phyloP scores from a whole-genome alignment of 1,139 yeast genomes.

The Entelexis sorbosivorans region DNA sequence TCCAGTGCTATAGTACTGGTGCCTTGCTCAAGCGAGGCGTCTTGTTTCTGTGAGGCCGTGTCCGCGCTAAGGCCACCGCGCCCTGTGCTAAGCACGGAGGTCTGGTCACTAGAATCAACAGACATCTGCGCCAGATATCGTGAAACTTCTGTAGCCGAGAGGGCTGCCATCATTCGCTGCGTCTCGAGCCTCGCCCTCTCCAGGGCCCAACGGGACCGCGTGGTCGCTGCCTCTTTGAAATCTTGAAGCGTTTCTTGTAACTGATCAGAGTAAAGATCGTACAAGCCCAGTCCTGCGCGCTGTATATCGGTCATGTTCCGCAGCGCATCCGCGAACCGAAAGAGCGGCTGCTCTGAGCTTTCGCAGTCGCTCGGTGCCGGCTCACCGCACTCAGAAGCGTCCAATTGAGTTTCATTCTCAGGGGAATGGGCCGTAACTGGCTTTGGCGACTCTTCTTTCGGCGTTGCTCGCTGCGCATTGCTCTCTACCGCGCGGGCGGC shows the following conservation, averaged over 20 bases:
- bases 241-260: neutral
- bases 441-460: neutral
- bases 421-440: too few species aligned
- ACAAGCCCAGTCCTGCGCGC: conserved; percentile 1
- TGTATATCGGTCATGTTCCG: conserved; percentile 2
- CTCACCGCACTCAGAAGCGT: too few species aligned
- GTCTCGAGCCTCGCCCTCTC: conserved; percentile 7
- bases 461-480: neutral
- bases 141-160: neutral
- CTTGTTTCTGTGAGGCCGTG: too few species aligned
- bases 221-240: conserved; percentile 6
- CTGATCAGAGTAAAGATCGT: neutral
- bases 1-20: neutral
- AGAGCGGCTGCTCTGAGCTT: neutral
- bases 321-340: neutral
- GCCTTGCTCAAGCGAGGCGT: neutral
- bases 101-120: neutral
- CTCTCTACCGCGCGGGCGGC: neutral
- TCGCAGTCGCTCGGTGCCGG: too few species aligned
- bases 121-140: neutral
- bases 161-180: conserved; percentile 6
- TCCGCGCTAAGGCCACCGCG: too few species aligned
- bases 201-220: neutral
- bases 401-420: too few species aligned
- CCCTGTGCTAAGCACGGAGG: neutral